Conservation (phyloP, 352 stramenopile genomes). For the Pythium coloratum region DNA sequence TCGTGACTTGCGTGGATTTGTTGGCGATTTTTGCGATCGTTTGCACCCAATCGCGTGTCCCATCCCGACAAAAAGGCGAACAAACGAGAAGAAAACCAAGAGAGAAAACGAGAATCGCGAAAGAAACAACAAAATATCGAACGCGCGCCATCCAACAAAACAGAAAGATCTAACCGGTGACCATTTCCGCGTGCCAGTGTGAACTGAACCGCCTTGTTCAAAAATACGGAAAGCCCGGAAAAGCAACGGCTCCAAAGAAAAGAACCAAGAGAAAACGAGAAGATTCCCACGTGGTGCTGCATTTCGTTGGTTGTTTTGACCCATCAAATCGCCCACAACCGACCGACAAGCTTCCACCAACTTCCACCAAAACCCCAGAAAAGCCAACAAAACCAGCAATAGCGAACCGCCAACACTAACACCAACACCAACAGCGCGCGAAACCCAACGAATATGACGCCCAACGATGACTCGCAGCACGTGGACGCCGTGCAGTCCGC, state of each 20-base stretch:
- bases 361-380: constrained; percentile 3
- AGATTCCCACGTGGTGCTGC: neutral
- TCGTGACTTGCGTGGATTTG: neutral
- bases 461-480: neutral
- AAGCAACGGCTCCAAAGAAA: constrained; percentile 23
- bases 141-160: neutral
- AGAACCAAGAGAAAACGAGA: constrained; percentile 12
- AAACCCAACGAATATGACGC: neutral
- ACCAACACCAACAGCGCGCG: neutral
- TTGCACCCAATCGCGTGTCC: neutral
- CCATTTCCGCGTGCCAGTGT: neutral
- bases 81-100: neutral
- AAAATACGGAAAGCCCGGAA: constrained; percentile 4
- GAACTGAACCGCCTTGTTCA: neutral
- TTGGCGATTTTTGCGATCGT: neutral
- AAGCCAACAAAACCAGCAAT: constrained; percentile 1
- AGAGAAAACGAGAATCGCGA: neutral
- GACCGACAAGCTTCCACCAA: neutral
- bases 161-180: neutral
- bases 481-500: neutral
- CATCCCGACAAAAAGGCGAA: neutral
- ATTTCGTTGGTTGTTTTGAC: neutral
- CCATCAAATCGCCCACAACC: neutral
- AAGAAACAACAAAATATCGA: neutral
- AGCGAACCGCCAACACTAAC: neutral